Evolutionary conservation across 1,284 basidiomycete genomes (phyloP).

Genomic region (Agroathelia rolfsii): DNA sequence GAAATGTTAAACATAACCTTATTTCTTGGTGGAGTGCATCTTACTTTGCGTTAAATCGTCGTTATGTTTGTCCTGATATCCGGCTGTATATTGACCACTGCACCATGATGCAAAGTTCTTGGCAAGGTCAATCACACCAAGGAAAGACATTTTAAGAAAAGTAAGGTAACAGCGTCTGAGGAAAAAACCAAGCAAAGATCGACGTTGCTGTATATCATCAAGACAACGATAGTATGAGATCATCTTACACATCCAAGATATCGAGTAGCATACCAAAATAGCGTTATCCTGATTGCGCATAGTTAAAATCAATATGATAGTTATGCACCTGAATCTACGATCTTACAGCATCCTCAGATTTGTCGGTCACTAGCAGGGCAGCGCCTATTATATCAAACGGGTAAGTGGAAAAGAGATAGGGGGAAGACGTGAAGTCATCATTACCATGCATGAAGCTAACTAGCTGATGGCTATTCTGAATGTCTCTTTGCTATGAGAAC

Average conservation of each 20-base stretch:
- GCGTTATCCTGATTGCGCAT: slow-evolving; percentile 25
- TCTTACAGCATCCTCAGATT: too few relatives aligned
- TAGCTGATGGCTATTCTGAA: slow-evolving; percentile 46
- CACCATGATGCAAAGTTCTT: slow-evolving; percentile 59
- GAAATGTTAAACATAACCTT: too few relatives aligned
- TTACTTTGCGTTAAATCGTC: slow-evolving; percentile 47
- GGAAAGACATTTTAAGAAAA: slow-evolving; percentile 65
- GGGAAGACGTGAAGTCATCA: too few relatives aligned
- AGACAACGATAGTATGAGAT: not conserved
- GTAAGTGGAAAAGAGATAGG: too few relatives aligned
- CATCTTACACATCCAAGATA: slow-evolving; percentile 13
- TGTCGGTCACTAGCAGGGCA: too few relatives aligned
- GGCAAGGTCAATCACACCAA: slow-evolving; percentile 51
- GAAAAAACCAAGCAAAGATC: slow-evolving; percentile 75
- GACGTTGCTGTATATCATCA: slow-evolving; percentile 35
- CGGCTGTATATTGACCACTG: slow-evolving; percentile 32
- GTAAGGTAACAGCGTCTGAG: slow-evolving; percentile 63
- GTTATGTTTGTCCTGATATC: slow-evolving; percentile 40
- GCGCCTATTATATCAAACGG: too few relatives aligned
- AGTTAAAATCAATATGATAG: not conserved
- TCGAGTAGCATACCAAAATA: slow-evolving; percentile 23
- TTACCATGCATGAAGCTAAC: slow-evolving; percentile 55
- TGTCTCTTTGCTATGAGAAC: slow-evolving; percentile 30
- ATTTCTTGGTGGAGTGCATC: too few relatives aligned
- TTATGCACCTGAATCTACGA: not conserved